Base-by-base conservation (phyloP, 768 basidiomycete genomes). In the Clitopilus passeckerianus region DNA sequence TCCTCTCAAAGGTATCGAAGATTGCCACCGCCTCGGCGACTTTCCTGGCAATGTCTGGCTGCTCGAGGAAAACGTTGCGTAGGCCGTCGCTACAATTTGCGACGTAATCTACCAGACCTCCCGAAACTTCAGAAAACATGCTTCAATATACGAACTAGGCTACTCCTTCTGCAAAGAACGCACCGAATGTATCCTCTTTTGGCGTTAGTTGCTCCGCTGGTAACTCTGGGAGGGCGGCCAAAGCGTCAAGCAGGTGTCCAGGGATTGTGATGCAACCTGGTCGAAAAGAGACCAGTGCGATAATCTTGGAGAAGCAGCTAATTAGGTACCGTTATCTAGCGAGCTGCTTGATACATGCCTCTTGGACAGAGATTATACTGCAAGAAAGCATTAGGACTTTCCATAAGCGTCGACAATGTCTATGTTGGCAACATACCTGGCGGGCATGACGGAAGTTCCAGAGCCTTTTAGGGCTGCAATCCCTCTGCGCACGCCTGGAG, bases 401-500 rank as follows among this genome's bases (percentile, higher is more conserved):
- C 22, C 9, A 44, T 22, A 34, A n/a, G 37, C 27, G 15, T 44
- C 43, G 1, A 54, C 46, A 15, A 35, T 46, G 24, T 53, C 15
- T 18, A 57, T 23, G 20, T 12, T 57, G 15, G 50, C 20, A 56
- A 57, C 59, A 33, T 61, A 77, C 79, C 81, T 82, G 20, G 80
- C 81, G n/a, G 80, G 78, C 75, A 81, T 77, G 9, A 81, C 75
- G 10, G 75, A 65, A 1, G 80, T 82, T 58, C 71, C 72, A 20
- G 77, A 71, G 8, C 67, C 68, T 60, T 74, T 73, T 66, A 75
- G 79, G 5, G 71, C 63, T 53, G 71, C 63, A 6, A 80, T 70
- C 57, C 82, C 76, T 12, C 70, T 62, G 34, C 64, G 63, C 56
- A 82, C 77, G 50, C 79, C 70, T 0, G 70, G 58, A 16, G 69